phyloP scores from a whole-genome alignment of 352 stramenopile species.

The Bremia lactucae region DNA sequence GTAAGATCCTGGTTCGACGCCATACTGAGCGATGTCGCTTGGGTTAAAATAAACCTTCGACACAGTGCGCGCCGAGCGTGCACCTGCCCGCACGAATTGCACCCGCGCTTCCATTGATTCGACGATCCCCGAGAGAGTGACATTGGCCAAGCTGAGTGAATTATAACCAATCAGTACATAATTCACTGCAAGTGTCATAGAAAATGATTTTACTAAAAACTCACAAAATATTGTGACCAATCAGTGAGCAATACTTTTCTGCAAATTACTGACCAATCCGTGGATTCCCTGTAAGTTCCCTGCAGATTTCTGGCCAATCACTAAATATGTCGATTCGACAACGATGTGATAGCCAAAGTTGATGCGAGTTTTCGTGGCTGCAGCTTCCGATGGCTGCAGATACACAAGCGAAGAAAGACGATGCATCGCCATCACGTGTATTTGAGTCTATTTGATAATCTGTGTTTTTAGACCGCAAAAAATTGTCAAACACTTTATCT shows the following conservation, averaged over 20 bases:
- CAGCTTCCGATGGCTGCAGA: conserved; percentile 18
- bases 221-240: too few species aligned
- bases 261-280: too few species aligned
- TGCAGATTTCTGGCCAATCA: conserved; percentile 5
- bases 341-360: conserved; percentile 1
- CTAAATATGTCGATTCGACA: background rate
- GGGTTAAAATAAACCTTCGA: conserved; percentile 65
- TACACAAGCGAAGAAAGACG: conserved; percentile 1
- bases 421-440: too few species aligned
- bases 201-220: too few species aligned
- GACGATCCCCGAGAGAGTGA: conserved; percentile 16
- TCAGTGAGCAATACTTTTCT: too few species aligned
- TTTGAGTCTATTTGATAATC: conserved; percentile 7
- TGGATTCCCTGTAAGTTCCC: conserved; percentile 14
- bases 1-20: conserved; percentile 28
- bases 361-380: background rate
- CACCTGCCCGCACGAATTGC: conserved; percentile 50
- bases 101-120: conserved; percentile 25
- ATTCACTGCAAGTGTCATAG: too few species aligned
- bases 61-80: conserved; percentile 40
- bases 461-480: too few species aligned
- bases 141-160: background rate
- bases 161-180: too few species aligned
- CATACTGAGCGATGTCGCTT: conserved; percentile 31
- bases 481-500: conserved; percentile 2